A percentile compares a stretch with the other conserved stretches of the same genome.
These are phyloP conservation scores for Penicillium expansum DNA, from an alignment of 2,329 filamentous ascomycete species.

Conservation along the genomic window DNA sequence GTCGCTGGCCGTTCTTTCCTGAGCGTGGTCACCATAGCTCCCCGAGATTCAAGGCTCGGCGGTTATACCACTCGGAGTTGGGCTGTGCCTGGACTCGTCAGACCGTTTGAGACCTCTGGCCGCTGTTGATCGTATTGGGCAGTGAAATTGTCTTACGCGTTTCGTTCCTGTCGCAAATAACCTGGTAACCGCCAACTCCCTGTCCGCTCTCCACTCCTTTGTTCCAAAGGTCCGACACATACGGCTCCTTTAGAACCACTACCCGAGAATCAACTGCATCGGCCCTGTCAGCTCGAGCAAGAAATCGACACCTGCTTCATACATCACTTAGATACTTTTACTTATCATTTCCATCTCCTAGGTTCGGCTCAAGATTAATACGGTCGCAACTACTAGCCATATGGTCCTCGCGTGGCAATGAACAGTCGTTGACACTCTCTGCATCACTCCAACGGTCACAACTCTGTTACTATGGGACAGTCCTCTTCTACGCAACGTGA, in stretches of 20 bases:
- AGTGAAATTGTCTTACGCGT: slow-evolving; percentile 8
- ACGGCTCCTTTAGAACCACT: background rate
- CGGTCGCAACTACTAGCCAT: slow-evolving; percentile 11
- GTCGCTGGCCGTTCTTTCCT: slow-evolving; percentile 1
- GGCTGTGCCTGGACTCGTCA: slow-evolving; percentile 16
- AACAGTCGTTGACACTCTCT: slow-evolving; percentile 25
- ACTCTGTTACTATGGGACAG: slow-evolving; percentile 44
- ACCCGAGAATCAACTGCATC: slow-evolving; percentile 1
- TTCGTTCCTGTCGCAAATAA: background rate
- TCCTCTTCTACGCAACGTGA: slow-evolving; percentile 43
- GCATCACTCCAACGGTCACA: slow-evolving; percentile 15
- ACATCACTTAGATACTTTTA: background rate
- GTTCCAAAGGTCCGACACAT: slow-evolving; percentile 7
- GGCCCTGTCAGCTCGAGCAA: background rate
- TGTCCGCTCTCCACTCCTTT: slow-evolving; percentile 9
- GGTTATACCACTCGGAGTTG: slow-evolving; percentile 20
- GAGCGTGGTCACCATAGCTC: slow-evolving; percentile 1
- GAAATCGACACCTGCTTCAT: background rate
- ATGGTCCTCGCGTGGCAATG: slow-evolving; percentile 31
- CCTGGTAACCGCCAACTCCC: background rate
- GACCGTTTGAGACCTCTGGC: slow-evolving; percentile 15
- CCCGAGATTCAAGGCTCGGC: slow-evolving; percentile 11
- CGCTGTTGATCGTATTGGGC: slow-evolving; percentile 12
- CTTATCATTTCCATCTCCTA: background rate
- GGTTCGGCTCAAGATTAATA: background rate